Evolutionary conservation across 2,329 filamentous ascomycete genomes (phyloP), one percentile per base, ranked within the genome.

Genomic region (Pseudogymnoascus sp.): DNA sequence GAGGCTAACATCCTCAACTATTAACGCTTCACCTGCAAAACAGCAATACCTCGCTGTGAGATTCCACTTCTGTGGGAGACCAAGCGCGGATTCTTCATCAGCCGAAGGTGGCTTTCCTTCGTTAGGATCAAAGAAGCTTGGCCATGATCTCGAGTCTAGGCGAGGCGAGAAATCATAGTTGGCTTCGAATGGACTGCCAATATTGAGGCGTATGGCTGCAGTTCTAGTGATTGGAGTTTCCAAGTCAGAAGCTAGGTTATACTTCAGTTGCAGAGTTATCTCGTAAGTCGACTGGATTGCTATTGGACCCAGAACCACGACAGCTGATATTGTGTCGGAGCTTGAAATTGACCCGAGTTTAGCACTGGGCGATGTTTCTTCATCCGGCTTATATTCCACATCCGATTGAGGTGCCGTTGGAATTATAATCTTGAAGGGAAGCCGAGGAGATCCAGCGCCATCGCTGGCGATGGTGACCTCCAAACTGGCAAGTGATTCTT

Each of bases 131-230:
- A 97, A 99, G 68, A 95, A 86, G 71, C 87, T 91, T 1, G 94
- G 92, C 93, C 94, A 99, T 2, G 84, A 79, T 57, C 88, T 86
- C 0, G 81, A 74, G 72, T 97, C 88, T 3, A 96, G 78, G 8
- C 88, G 83, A 9, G 94, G 91, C 11, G 87, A 80, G 64, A 97
- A 84, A 64, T 95, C 90, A 72, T 96, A 97, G 69, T 89, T 94
- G 14, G 91, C 90, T 74, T 96, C 91, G 68, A 99, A 97, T 0
- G 93, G 91, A 58, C 85, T 87, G 60, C 90, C 84, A 61, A 97
- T 82, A 37, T 85, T 82, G 4, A 97, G 73, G 60, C 87, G 85
- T 38, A 89, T 80, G 1, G 84, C 80, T 20, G 88, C 75, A 2
- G 82, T 83, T 72, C 95, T 93, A 37, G 86, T 84, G 38, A 97